Base-by-base conservation (phyloP, 352 stramenopile genomes). In the Globisporangium uncinulatum region DNA sequence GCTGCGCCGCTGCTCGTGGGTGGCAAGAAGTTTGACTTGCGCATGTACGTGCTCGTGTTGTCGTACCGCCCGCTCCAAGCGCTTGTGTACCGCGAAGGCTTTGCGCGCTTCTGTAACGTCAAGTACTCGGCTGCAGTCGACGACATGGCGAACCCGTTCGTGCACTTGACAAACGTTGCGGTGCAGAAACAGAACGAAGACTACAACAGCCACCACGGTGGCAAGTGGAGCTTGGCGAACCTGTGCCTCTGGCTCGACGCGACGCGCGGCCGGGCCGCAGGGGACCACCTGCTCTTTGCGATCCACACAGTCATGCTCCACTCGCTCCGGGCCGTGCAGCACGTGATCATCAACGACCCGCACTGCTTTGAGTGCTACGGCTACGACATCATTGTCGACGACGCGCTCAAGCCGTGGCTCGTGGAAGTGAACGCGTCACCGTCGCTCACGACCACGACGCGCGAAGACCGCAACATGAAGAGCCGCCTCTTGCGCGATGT, bases 361-460 rank as follows among this genome's bases (percentile, higher is more conserved):
- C 89, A 97, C 65, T 97, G 93, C 79, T 98, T 97, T 62, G 92
- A 98, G 66, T 95, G 89, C 62, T 98, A 97, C 63, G 92, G 92
- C 55, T 98, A 97, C 71, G 92, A 98, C 68, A 91, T 98, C 49
- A 95, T 98, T 52, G 72, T 98, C 44, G 92, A 98, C 73, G 79
- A 86, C 42, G 74, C 84, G 11, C 81, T 98, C 41, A 96, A 97
- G 70, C 87, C 91, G 13, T 98, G 92, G 92, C 76, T 98, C 20
- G 78, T 97, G 11, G 92, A 98, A 64, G 92, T 90, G 19, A 92
- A 92, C 49, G 82, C 79, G 13, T 92, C 82, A 13, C 82, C 82
- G 1, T 92, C 82, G 34, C 66, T 92, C 6, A 75, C 74, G 6
- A 90, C 78, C 15, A 92, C 82, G 3, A 90, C 82, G 17, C 65